phyloP scores from a whole-genome alignment of 352 stramenopile species.

The Globisporangium radiosum region DNA sequence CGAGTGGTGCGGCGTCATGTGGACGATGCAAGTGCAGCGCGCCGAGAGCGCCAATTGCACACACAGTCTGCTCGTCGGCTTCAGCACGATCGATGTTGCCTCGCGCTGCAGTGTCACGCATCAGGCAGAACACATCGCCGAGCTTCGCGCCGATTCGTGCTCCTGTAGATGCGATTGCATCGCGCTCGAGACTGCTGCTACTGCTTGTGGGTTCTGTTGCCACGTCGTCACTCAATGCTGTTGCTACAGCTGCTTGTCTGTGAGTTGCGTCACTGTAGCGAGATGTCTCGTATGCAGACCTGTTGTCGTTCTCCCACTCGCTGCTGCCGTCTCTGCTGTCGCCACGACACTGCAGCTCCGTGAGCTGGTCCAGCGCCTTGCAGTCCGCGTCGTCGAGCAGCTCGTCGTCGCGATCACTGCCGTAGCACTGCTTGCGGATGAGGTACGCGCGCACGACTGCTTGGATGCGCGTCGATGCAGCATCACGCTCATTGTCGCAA shows the following conservation, averaged over 20 bases:
- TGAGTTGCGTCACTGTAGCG: too few relatives aligned
- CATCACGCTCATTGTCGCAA: background rate
- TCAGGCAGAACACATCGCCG: constrained; percentile 1
- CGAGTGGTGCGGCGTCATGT: too few relatives aligned
- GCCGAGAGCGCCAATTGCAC: background rate
- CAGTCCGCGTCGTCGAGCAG: background rate
- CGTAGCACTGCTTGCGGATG: constrained; percentile 13
- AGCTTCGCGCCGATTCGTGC: background rate
- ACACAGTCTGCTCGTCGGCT: background rate
- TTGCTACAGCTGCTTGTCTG: background rate
- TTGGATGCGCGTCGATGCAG: constrained; percentile 8
- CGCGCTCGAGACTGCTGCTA: too few relatives aligned
- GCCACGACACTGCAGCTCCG: constrained; percentile 7
- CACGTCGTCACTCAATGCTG: background rate
- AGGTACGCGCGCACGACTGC: constrained; percentile 12
- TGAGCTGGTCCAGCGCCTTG: constrained; percentile 3
- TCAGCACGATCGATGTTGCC: background rate
- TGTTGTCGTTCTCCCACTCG: background rate
- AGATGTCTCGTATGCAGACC: too few relatives aligned
- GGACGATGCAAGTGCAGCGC: background rate
- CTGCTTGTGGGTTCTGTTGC: background rate
- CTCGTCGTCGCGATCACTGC: background rate
- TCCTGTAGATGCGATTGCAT: background rate
- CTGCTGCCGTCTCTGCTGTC: background rate
- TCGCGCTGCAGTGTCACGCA: background rate